phyloP scores from a whole-genome alignment of 1,139 yeast genomes.

The Protomyces macrosporus region DNA sequence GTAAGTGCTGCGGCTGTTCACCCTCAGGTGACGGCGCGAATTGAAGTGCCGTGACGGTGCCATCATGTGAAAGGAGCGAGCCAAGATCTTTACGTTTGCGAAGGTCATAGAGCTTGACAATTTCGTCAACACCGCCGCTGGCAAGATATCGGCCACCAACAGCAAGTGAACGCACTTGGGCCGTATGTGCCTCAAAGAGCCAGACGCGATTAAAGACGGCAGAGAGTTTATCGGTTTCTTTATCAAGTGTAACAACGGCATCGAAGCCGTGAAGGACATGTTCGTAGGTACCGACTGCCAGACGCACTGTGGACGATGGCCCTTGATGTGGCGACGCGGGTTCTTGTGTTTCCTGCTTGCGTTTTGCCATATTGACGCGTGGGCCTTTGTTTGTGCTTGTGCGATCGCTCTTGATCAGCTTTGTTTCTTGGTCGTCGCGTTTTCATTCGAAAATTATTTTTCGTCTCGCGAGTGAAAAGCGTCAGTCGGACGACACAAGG shows the following conservation, averaged over 20 bases:
- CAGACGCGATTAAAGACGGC: constrained; percentile 86
- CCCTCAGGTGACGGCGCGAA: constrained; percentile 48
- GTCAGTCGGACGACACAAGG: no score
- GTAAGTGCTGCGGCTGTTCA: constrained; percentile 43
- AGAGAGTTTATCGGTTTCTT: constrained; percentile 31
- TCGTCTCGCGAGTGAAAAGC: no score
- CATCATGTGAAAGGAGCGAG: constrained; percentile 80
- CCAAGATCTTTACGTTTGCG: constrained; percentile 94
- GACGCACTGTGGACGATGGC: constrained; percentile 48
- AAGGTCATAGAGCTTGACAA: constrained; percentile 85
- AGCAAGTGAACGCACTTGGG: constrained; percentile 80
- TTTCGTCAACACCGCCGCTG: constrained; percentile 95
- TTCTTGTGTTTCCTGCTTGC: background rate
- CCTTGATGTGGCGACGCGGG: background rate
- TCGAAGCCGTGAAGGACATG: constrained; percentile 86
- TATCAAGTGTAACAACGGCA: constrained; percentile 46
- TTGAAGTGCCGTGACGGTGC: constrained; percentile 70
- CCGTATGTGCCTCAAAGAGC: constrained; percentile 90
- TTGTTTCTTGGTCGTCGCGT: no score
- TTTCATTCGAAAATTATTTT: no score
- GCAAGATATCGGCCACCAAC: constrained; percentile 78
- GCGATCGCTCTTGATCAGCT: no score
- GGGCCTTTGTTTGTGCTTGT: no score
- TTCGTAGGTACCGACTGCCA: constrained; percentile 91
- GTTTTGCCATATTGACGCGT: background rate